These are phyloP conservation scores for Funneliformis caledonium DNA, from an alignment of 371 early-diverging fungal genomes.

Conservation along the genomic window DNA sequence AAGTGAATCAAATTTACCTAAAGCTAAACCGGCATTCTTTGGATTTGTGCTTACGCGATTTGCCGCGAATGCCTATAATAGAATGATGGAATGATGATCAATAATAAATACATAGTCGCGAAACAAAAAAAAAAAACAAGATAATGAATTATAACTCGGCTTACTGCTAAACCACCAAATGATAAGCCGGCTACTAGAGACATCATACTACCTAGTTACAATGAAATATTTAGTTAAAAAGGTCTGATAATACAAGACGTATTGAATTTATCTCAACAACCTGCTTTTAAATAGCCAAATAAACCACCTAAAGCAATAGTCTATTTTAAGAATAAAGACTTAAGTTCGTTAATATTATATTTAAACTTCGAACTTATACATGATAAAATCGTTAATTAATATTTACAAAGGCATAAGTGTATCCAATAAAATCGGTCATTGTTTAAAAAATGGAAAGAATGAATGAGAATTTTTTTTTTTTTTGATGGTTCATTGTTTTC, in stretches of 20 bases:
- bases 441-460: background rate
- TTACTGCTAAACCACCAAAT: conserved; percentile 47
- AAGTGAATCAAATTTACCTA: conserved; percentile 46
- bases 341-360: background rate
- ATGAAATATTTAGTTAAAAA: background rate
- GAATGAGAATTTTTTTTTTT: background rate
- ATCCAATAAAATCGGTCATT: conserved; percentile 36
- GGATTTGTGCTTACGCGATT: conserved; percentile 52
- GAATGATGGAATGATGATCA: background rate
- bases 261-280: background rate
- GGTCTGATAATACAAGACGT: no score
- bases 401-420: conserved; percentile 32
- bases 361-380: background rate
- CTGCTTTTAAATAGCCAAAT: conserved; percentile 36
- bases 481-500: no score
- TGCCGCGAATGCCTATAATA: conserved; percentile 51
- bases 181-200: conserved; percentile 54
- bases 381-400: background rate
- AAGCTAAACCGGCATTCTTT: conserved; percentile 51
- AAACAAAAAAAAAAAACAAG: background rate
- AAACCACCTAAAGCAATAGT: conserved; percentile 30
- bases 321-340: background rate
- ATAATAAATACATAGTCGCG: background rate
- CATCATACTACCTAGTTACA: conserved; percentile 47
- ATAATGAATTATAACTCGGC: background rate